phyloP scores from a whole-genome alignment of 176 grass and related monocot species.

The Oryza longistaminata region DNA sequence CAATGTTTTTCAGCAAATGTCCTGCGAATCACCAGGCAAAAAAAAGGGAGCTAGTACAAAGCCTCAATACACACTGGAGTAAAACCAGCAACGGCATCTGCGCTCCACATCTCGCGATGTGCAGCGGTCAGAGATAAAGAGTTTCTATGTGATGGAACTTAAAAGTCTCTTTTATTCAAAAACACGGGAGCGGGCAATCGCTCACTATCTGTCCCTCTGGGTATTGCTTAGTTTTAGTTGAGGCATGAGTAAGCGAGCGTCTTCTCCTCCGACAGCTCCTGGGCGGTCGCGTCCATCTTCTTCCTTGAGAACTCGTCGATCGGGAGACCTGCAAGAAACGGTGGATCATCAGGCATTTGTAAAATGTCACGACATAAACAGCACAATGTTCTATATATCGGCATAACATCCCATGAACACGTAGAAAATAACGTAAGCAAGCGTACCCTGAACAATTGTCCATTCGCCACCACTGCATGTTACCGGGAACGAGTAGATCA shows the following conservation, averaged over 20 bases:
- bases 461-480: conserved; percentile 78
- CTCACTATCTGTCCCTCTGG: not conserved
- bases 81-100: conserved; percentile 35
- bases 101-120: not conserved
- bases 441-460: conserved; percentile 84
- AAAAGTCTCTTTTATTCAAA: conserved; percentile 55
- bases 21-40: conserved; percentile 44
- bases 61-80: conserved; percentile 20
- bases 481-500: conserved; percentile 98
- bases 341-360: conserved; percentile 9
- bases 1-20: not conserved
- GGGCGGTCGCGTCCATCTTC: conserved; percentile 87
- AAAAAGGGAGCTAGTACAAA: conserved; percentile 33
- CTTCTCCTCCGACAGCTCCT: conserved; percentile 91
- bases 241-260: conserved; percentile 90
- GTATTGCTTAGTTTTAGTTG: conserved; percentile 43
- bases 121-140: conserved; percentile 2
- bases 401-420: not conserved
- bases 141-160: conserved; percentile 17
- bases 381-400: not conserved
- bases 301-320: conserved; percentile 90
- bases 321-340: conserved; percentile 55
- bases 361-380: not conserved
- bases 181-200: conserved; percentile 34
- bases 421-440: not conserved